Evolutionary conservation across 495 filamentous ascomycete species (phyloP), one percentile per base, ranked within the genome.

Genomic region (Evansstolkia leycettana): DNA sequence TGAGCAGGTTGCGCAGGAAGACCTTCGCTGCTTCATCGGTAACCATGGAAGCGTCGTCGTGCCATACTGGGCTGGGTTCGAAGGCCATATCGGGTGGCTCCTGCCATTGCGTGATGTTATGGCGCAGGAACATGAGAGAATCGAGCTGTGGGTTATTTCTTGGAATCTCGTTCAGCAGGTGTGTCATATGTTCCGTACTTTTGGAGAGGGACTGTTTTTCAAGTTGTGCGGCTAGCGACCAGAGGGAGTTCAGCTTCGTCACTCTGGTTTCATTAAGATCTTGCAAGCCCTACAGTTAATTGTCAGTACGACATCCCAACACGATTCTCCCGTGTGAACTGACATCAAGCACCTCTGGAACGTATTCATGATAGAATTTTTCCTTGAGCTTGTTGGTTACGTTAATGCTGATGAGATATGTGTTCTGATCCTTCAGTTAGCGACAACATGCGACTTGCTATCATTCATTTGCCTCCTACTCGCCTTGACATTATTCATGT

Each of bases 351-450:
- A 99, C 52, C 39, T 95, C 89, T 3, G 90, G 90, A 14, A 99
- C 71, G 54, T 95, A 95, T 67, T 95, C 87, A 52, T 96, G 76
- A 47, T 87, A 99, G 60, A 95, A 95, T 52, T 77, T 85, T 54
- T 93, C 84, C 62, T 95, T 96, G 48, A 93, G 77, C 55, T 84
- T 88, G 60, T 99, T 99, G 25, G 89, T 87, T 28, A 94, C 82
- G 51, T 89, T 90, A 64, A 99, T 92, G 36, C 74, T 73, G 43
- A 99, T 89, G 25, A 99, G 64, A 48, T 99, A 99, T 1, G 84
- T 86, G 50, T 96, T 99, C 81, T 84, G 43, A 3, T 17, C 9
- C 17, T 23, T 13, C 17, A n/a, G 37, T 54, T 38, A 56, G 50
- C 9, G 11, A n/a, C 45, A 43, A 26, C 17, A 18, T 11, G 14